Percentiles rank a stretch among this genome's conserved stretches.
Evolutionary conservation across 768 basidiomycete genomes (phyloP).

Genomic region (Pholiota conissans): DNA sequence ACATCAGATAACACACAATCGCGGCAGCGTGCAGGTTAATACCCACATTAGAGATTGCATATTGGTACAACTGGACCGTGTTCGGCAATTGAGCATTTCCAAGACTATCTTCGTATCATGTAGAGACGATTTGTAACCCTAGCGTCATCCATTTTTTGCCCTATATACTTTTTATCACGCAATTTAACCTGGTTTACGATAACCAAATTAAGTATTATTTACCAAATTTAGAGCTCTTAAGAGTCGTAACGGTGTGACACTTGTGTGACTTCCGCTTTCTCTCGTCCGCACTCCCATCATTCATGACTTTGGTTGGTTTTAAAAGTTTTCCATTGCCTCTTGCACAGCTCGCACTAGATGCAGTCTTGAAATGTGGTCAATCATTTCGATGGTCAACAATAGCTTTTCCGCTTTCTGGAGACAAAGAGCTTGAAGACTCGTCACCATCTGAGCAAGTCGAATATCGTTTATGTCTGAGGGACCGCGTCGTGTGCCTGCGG

Average conservation of each 20-base stretch:
- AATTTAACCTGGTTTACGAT: neutral
- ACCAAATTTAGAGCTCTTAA: neutral
- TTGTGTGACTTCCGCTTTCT: neutral
- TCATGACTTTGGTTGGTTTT: constrained; percentile 31
- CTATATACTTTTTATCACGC: neutral
- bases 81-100: no score
- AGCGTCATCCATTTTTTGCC: neutral
- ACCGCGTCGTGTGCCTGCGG: constrained; percentile 82
- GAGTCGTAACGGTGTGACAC: no score
- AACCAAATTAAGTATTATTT: neutral
- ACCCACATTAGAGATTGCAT: neutral
- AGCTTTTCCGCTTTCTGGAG: constrained; percentile 23
- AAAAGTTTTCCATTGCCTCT: constrained; percentile 54
- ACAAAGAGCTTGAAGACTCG: constrained; percentile 11
- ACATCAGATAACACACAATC: constrained; percentile 33
- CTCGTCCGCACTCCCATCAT: neutral
- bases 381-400: constrained; percentile 79
- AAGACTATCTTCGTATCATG: no score
- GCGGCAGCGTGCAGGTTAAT: constrained; percentile 8
- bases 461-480: constrained; percentile 77
- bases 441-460: constrained; percentile 44
- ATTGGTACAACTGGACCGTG: neutral
- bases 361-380: constrained; percentile 82
- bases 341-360: constrained; percentile 74
- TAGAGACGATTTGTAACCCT: neutral